Evolutionary conservation across 2,329 filamentous ascomycete species (phyloP), one percentile per base, ranked within the genome.

Genomic region (Cryphonectria carpinicola): DNA sequence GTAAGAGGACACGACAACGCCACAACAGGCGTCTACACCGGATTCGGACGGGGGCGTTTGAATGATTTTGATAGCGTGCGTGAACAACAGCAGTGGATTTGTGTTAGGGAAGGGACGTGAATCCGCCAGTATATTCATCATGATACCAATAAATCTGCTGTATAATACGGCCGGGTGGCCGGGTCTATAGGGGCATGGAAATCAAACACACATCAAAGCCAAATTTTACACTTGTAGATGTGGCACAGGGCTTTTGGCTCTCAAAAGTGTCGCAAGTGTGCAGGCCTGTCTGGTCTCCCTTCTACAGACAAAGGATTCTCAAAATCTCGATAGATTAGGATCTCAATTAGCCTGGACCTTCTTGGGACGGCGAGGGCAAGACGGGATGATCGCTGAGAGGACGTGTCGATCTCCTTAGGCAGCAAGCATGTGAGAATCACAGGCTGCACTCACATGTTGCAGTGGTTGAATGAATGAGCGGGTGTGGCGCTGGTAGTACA

Each of bases 71-170:
- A 56, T 4, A 35, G 13, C 11, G 35, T 10, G 13, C 5, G 35
- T 10, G 17, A 22, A 43, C 17, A 28, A 28, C 65, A 61, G 39
- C 8, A 61, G 17, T 11, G 35, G 4, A 39, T 61, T 17, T 14
- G 6, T 58, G 22, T 43, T 43, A n/a, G 46, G 43, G 13, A n/a
- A 32, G 64, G 6, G 46, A 65, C 13, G 46, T 19, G 32, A 54
- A 19, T 65, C 46, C 22, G 63, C 43, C 25, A 65, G n/a, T 41
- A n/a, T 46, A 52, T 61, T 60, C 61, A 68, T 68, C 66, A 68
- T 68, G 69, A 71, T 71, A 71, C 66, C 66, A 68, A 25, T n/a
- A 39, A 28, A 6, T 63, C 37, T 32, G 32, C 32, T 66, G 28
- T 37, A 54, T 32, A 37, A 35, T 65, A 54, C 0, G 46, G 14